A percentile compares a stretch with the other conserved stretches of the same genome.
phyloP scores from a whole-genome alignment of 2,329 filamentous ascomycete genomes.

The Tolypocladium inflatum region DNA sequence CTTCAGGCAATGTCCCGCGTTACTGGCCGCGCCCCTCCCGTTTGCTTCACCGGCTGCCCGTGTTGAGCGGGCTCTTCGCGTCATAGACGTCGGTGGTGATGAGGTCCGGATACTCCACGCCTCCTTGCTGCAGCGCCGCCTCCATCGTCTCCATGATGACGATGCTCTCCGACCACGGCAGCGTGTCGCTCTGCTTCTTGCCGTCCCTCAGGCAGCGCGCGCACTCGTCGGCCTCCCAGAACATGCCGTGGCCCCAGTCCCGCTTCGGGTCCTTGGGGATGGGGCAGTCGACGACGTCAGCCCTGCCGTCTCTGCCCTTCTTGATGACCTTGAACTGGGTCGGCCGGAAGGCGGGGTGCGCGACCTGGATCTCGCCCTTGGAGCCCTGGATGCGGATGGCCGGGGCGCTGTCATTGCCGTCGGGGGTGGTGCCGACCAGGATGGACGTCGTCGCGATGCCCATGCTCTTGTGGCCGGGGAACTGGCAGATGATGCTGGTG shows the following conservation, averaged over 20 bases:
- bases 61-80: constrained; percentile 51
- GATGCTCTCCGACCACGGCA: constrained; percentile 69
- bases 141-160: constrained; percentile 73
- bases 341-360: constrained; percentile 62
- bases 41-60: constrained; percentile 29
- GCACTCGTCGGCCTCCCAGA: constrained; percentile 78
- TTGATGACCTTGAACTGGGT: constrained; percentile 54
- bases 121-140: constrained; percentile 41
- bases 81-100: constrained; percentile 51
- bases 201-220: constrained; percentile 68
- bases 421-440: constrained; percentile 52
- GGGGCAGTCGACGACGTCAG: constrained; percentile 43
- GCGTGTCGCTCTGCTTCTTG: constrained; percentile 60
- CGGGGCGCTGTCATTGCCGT: constrained; percentile 50
- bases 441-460: constrained; percentile 63
- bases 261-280: constrained; percentile 40
- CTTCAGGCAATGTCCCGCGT: too few species aligned
- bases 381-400: constrained; percentile 73
- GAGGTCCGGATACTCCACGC: constrained; percentile 42
- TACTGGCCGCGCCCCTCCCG: background rate
- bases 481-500: constrained; percentile 69
- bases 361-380: constrained; percentile 73
- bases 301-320: constrained; percentile 33
- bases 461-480: constrained; percentile 59
- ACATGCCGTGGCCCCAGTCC: constrained; percentile 69